Conservation (phyloP, 768 basidiomycete species). For the Jaapia argillacea region DNA sequence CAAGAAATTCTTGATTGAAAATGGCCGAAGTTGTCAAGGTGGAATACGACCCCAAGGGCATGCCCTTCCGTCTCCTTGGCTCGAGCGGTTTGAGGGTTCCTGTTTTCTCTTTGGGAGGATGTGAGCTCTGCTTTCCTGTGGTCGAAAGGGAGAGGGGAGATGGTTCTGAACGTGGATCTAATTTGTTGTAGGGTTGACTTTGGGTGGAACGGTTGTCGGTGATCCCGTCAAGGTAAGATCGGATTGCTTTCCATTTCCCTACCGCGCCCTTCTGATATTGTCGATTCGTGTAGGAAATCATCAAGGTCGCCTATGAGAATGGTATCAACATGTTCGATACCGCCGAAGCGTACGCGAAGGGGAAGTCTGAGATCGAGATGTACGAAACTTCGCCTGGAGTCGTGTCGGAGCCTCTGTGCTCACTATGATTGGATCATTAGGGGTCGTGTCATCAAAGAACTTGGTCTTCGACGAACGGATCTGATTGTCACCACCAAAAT, state of each 20-base stretch:
- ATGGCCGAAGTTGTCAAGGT: slow-evolving; percentile 11
- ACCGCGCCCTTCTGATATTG: neutral
- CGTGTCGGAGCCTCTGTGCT: no score
- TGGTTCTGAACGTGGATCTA: neutral
- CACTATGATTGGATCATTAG: slow-evolving; percentile 14
- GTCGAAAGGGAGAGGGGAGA: no score
- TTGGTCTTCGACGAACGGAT: slow-evolving; percentile 38
- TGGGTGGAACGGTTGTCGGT: slow-evolving; percentile 35
- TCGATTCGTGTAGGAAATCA: slow-evolving; percentile 28
- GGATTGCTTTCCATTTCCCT: neutral
- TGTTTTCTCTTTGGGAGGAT: slow-evolving; percentile 42
- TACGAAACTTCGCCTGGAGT: no score
- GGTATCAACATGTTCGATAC: slow-evolving; percentile 43
- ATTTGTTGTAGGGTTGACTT: slow-evolving; percentile 29
- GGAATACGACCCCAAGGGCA: slow-evolving; percentile 28
- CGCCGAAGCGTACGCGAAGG: slow-evolving; percentile 34
- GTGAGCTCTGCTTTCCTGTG: slow-evolving; percentile 14
- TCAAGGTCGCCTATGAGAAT: slow-evolving; percentile 42
- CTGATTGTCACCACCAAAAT: slow-evolving; percentile 47
- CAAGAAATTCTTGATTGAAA: no score
- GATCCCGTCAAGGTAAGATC: slow-evolving; percentile 37
- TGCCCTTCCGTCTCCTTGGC: slow-evolving; percentile 33
- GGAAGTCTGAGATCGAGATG: slow-evolving; percentile 46
- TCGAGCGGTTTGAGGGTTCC: slow-evolving; percentile 38
- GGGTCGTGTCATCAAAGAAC: slow-evolving; percentile 46